Evolutionary conservation across 2,329 filamentous ascomycete genomes (phyloP).

Genomic region (Epicoccum sorghinum): DNA sequence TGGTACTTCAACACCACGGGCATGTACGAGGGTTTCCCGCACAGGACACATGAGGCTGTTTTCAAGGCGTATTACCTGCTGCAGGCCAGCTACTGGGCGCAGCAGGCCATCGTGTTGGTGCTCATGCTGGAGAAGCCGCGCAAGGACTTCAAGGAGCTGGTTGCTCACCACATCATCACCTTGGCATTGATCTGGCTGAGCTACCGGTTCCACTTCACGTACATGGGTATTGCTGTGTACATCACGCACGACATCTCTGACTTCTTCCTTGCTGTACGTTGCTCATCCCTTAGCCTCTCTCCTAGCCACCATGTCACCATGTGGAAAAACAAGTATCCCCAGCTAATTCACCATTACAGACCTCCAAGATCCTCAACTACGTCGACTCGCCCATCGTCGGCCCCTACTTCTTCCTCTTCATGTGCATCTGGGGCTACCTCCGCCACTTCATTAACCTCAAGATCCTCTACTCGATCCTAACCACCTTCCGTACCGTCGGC

Average conservation of each 20-base stretch:
- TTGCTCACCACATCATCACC: conserved; percentile 89
- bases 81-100: conserved; percentile 92
- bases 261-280: conserved; percentile 87
- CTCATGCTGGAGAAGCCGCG: conserved; percentile 89
- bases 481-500: conserved; percentile 75
- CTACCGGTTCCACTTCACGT: conserved; percentile 96
- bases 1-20: conserved; percentile 94
- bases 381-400: conserved; percentile 77
- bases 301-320: too few species aligned
- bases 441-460: conserved; percentile 83
- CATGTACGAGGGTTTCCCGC: conserved; percentile 90
- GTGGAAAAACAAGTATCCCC: too few species aligned
- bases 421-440: conserved; percentile 84
- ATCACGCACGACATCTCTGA: conserved; percentile 94
- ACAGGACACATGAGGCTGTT: conserved; percentile 75
- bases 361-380: conserved; percentile 91
- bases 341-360: conserved; percentile 57
- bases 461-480: conserved; percentile 77
- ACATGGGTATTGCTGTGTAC: conserved; percentile 92
- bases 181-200: conserved; percentile 81
- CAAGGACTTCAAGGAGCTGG: conserved; percentile 94
- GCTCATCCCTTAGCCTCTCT: background rate
- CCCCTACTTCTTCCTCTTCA: conserved; percentile 85
- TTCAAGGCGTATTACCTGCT: conserved; percentile 98
- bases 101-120: conserved; percentile 87